phyloP scores from a whole-genome alignment of 176 grass and related monocot species.

The Olyra latifolia region DNA sequence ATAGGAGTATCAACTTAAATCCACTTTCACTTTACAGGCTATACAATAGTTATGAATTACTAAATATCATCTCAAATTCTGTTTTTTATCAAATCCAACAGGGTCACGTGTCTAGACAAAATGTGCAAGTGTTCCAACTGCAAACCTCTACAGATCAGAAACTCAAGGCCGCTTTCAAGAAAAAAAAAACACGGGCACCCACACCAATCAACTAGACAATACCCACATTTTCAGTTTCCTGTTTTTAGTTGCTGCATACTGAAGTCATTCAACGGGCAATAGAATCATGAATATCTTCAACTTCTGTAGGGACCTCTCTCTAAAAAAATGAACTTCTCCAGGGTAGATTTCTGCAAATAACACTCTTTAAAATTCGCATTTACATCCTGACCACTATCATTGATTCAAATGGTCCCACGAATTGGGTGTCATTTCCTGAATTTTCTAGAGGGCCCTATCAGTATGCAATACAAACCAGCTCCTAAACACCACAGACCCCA shows the following conservation, averaged over 20 bases:
- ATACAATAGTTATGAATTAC: neutral
- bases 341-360: too few relatives aligned
- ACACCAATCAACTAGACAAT: neutral
- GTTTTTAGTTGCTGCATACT: neutral
- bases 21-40: neutral
- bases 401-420: too few relatives aligned
- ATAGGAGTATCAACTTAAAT: neutral
- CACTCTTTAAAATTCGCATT: too few relatives aligned
- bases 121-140: neutral
- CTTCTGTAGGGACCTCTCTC: neutral
- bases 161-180: neutral
- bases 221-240: neutral
- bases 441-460: too few relatives aligned
- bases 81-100: neutral
- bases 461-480: neutral
- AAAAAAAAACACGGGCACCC: neutral
- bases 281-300: neutral
- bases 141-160: neutral
- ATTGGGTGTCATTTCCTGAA: too few relatives aligned
- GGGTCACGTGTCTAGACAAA: neutral
- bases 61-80: neutral
- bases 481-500: neutral
- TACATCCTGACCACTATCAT: too few relatives aligned
- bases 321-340: too few relatives aligned
- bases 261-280: neutral